Evolutionary conservation across 1,284 basidiomycete genomes (phyloP), one percentile per base, ranked within the genome.

Genomic region (Veloporphyrellus conicus): DNA sequence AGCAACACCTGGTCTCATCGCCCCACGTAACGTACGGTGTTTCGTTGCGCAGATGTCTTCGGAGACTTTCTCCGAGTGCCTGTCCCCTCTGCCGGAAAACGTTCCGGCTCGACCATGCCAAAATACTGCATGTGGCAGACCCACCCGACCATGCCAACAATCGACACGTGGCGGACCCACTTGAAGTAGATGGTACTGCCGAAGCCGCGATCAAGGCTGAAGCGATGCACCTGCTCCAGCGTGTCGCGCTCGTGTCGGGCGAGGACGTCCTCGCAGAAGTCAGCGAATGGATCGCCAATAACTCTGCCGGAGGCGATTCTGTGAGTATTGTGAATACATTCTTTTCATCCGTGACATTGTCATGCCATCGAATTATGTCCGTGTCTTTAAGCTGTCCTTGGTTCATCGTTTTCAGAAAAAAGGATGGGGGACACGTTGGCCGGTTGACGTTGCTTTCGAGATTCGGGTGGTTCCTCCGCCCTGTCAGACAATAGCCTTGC

Each of bases 61-160:
- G 65, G 48, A 67, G 68, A 27, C 69, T 80, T 52, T 61, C 65
- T 37, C 78, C 79, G 41, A 71, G 70, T 22, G 68, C 70, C 41
- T 86, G 83, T 52, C 83, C 83, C 9, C 71, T 86, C 36, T 86
- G 83, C 61, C 77, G 83, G 53, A 81, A 78, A 58, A 46, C 70
- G 0, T 86, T 78, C 63, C 59, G 70, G 32, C 68, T 70, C 16
- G 73, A 76, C 44, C 73, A 76, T 48, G 66, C 78, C 58, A 82
- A 81, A 64, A 81, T 76, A 56, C 66, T 86, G 11, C 76, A 82
- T 62, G 76, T 84, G 53, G 80, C 63, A 43, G 54, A 50, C 37
- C 66, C 64, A 78, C 61, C 71, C 59, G 45, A 76, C 44, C 73
- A 76, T 48, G 66, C 78, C 58, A 82, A 81, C 64, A 81, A 76